Conservation (phyloP, 2,329 filamentous ascomycete species). For the Chaetomium sp. region DNA sequence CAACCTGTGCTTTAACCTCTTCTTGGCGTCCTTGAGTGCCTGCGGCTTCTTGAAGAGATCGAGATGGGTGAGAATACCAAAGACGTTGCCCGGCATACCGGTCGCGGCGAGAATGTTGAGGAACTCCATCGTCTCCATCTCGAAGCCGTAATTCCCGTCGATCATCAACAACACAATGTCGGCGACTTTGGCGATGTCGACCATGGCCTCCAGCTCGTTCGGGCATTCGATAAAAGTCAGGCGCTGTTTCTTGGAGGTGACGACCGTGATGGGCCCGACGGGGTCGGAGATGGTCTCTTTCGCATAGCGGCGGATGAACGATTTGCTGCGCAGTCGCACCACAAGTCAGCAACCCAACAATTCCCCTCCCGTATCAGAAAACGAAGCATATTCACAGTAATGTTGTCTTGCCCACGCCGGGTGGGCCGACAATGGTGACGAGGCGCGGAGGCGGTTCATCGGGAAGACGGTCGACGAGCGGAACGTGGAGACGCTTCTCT, state of each 20-base stretch:
- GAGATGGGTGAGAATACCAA: constrained; percentile 91
- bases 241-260: constrained; percentile 91
- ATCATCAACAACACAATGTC: constrained; percentile 98
- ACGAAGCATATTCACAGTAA: constrained; percentile 47
- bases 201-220: constrained; percentile 94
- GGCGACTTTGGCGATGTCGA: constrained; percentile 93
- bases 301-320: constrained; percentile 84
- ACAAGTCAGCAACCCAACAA: constrained; percentile 14
- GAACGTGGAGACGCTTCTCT: constrained; percentile 94
- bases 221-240: constrained; percentile 96
- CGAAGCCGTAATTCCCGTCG: constrained; percentile 96
- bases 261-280: constrained; percentile 86
- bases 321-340: constrained; percentile 49
- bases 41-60: constrained; percentile 94
- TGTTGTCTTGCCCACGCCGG: constrained; percentile 92
- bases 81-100: constrained; percentile 98
- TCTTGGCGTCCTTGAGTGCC: constrained; percentile 87
- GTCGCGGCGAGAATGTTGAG: constrained; percentile 87
- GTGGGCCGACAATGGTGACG: constrained; percentile 89
- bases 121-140: constrained; percentile 99
- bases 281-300: constrained; percentile 91
- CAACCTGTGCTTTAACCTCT: constrained; percentile 87
- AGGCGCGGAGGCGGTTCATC: constrained; percentile 92
- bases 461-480: constrained; percentile 88
- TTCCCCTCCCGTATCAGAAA: not conserved